Percentiles rank a stretch among this genome's conserved stretches.
Evolutionary conservation across 768 basidiomycete species (phyloP).

Genomic region (Lactifluus pinguis): DNA sequence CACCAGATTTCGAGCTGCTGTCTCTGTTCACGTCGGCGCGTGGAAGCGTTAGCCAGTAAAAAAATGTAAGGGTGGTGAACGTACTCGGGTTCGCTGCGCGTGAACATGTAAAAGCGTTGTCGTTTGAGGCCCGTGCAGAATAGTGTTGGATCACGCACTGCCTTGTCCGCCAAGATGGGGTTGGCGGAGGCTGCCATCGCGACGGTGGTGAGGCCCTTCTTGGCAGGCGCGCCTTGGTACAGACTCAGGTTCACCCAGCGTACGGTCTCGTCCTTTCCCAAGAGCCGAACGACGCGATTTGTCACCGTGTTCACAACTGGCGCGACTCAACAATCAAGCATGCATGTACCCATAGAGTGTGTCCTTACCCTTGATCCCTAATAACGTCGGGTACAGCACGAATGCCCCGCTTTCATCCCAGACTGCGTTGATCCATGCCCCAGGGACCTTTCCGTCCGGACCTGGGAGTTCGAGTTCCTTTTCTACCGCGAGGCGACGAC

Average conservation of each 20-base stretch:
- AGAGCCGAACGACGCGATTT: constrained; percentile 77
- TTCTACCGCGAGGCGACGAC: constrained; percentile 88
- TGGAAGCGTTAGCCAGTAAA: too few relatives aligned
- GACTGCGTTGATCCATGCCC: constrained; percentile 79
- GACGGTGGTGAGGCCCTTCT: constrained; percentile 75
- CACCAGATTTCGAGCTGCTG: constrained; percentile 55
- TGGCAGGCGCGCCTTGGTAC: constrained; percentile 92
- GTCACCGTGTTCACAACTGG: constrained; percentile 91
- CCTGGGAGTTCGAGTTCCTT: constrained; percentile 81
- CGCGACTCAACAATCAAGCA: not conserved
- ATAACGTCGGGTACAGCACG: constrained; percentile 83
- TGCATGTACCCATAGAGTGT: not conserved
- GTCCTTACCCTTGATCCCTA: constrained; percentile 83
- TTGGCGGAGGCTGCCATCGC: constrained; percentile 96
- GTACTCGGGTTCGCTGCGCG: constrained; percentile 81
- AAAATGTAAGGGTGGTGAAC: not conserved
- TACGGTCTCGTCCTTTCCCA: constrained; percentile 92
- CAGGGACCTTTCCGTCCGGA: constrained; percentile 61
- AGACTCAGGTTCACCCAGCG: constrained; percentile 82
- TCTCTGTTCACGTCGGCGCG: constrained; percentile 40
- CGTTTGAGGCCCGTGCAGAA: constrained; percentile 92
- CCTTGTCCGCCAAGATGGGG: constrained; percentile 84
- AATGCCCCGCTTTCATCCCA: constrained; percentile 99
- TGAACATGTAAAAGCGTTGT: constrained; percentile 91
- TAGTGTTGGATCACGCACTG: constrained; percentile 78